Evolutionary conservation across 257 asterid genomes (phyloP), one percentile per base, ranked within the genome.

Genomic region (Plectranthus barbatus): DNA sequence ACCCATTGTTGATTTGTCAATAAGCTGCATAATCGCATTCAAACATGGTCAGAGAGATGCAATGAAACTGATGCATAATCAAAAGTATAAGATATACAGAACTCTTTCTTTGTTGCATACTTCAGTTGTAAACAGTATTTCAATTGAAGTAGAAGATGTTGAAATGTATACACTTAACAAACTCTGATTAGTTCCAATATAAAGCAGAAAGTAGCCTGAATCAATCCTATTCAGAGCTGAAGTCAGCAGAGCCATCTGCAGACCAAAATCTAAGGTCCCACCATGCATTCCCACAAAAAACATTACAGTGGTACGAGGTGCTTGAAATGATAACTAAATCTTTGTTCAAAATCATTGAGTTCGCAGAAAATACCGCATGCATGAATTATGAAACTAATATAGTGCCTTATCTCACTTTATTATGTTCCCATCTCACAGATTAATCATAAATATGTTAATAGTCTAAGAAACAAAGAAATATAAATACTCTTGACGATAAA

Each of bases 301-400:
- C 42, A 8, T 18, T 46, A 18, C 42, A 7, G 39, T 3, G 19
- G 62, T 29, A 45, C 6, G 7, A n/a, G 53, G 13, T 53, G 49
- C 62, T 49, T 3, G 56, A 46, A 9, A 37, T 39, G 42, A 26
- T 62, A 26, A 41, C 24, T 20, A 60, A 5, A 11, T 41, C 34
- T 64, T 57, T 53, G 10, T 46, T 46, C 56, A 67, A 36, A 37
- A 37, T 34, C 24, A 67, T 45, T n/a, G 41, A 60, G 47, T 24
- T 39, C 12, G 45, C 19, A 56, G 41, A 52, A 58, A 63, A 51
- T 42, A 59, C 62, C 48, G 24, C 60, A 47, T 31, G 57, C 69
- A 55, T 23, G 26, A 57, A 54, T 31, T 4, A 31, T 2, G 36
- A 26, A 26, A 62, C 39, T 41, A 36, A 54, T 46, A 42, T 39